Evolutionary conservation across 1,284 basidiomycete genomes (phyloP).

Genomic region (Quambalaria eucalypti): DNA sequence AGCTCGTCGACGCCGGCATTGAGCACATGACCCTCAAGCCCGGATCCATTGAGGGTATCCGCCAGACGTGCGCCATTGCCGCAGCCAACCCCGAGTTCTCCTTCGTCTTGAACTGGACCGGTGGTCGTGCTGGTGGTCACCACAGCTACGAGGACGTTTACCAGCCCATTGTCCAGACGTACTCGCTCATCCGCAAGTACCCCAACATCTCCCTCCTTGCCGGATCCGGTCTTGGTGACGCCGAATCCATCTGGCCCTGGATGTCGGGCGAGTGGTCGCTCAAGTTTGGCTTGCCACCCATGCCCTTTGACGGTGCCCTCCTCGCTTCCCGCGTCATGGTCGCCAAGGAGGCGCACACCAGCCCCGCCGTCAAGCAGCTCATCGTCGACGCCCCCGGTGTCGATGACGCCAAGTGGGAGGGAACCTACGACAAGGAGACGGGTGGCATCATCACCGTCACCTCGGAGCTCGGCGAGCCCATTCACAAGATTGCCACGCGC

Average conservation of each 20-base stretch:
- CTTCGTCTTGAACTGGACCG: slow-evolving; percentile 98
- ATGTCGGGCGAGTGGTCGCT: slow-evolving; percentile 90
- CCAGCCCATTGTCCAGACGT: slow-evolving; percentile 84
- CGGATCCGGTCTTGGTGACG: slow-evolving; percentile 93
- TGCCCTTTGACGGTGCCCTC: slow-evolving; percentile 94
- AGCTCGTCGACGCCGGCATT: slow-evolving; percentile 68
- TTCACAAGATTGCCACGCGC: slow-evolving; percentile 95
- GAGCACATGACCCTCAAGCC: slow-evolving; percentile 96
- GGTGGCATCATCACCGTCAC: slow-evolving; percentile 93
- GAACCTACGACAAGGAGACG: slow-evolving; percentile 84
- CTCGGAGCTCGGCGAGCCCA: slow-evolving; percentile 95
- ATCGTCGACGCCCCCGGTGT: slow-evolving; percentile 92
- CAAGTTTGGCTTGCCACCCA: slow-evolving; percentile 75
- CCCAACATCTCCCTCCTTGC: slow-evolving; percentile 80
- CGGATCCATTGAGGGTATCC: slow-evolving; percentile 90
- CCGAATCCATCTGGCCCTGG: slow-evolving; percentile 94
- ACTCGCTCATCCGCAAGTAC: slow-evolving; percentile 78
- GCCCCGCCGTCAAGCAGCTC: slow-evolving; percentile 85
- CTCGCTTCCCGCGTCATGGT: slow-evolving; percentile 96
- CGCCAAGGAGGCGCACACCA: slow-evolving; percentile 93
- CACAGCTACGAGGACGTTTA: slow-evolving; percentile 99
- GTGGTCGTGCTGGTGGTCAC: slow-evolving; percentile 96
- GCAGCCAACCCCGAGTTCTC: slow-evolving; percentile 89
- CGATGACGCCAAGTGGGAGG: slow-evolving; percentile 82
- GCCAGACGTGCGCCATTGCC: slow-evolving; percentile 93